These are phyloP conservation scores for Botrytis fragariae DNA, from an alignment of 2,329 filamentous ascomycete species.

Conservation along the genomic window DNA sequence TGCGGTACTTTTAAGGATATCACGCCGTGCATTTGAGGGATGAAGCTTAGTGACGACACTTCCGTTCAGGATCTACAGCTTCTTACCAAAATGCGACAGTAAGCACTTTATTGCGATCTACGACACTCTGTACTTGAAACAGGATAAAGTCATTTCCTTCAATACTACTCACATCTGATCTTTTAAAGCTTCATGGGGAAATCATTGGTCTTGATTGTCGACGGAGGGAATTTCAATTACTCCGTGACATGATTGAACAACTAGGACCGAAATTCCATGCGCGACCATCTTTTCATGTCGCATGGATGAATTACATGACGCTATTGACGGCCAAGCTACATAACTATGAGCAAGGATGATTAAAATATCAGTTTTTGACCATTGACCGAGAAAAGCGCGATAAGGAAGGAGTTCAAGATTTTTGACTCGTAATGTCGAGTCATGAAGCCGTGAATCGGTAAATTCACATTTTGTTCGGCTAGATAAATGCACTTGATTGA, in stretches of 20 bases:
- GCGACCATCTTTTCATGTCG: not conserved
- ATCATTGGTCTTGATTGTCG: not conserved
- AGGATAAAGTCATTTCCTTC: not conserved
- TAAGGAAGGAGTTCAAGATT: not conserved
- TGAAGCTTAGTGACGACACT: not conserved
- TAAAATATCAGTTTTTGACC: not conserved
- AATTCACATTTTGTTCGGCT: not conserved
- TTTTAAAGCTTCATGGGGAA: not conserved
- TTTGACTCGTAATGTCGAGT: not conserved
- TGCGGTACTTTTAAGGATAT: slow-evolving; percentile 4
- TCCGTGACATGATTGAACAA: not conserved
- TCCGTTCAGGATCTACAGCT: not conserved
- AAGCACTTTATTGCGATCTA: slow-evolving; percentile 10
- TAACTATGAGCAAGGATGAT: slow-evolving; percentile 10
- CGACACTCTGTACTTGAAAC: not conserved
- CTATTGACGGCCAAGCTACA: slow-evolving; percentile 10
- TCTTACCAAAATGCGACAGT: slow-evolving; percentile 13
- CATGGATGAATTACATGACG: not conserved
- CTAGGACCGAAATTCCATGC: not conserved
- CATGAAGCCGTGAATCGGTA: not conserved
- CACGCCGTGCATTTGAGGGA: slow-evolving; percentile 12
- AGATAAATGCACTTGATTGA: not conserved
- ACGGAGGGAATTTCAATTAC: not conserved
- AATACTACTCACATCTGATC: not conserved
- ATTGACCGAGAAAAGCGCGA: slow-evolving; percentile 13